Base-by-base conservation (phyloP, 73 alveolate species). In the Paramecium sexaurelia region DNA sequence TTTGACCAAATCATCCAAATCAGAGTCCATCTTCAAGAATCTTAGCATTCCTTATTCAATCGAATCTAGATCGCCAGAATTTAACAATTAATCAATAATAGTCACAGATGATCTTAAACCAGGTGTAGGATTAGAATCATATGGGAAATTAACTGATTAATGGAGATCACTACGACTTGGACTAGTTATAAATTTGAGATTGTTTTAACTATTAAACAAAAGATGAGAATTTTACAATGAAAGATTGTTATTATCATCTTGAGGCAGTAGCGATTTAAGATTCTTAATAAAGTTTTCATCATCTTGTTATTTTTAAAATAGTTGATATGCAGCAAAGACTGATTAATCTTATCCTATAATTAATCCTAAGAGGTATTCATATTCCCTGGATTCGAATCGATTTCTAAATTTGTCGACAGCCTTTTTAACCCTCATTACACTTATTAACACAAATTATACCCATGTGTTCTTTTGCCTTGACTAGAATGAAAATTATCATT, bases 391-490 rank as follows among this genome's bases (percentile, higher is more conserved):
- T 43, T 36, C 90, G n/a, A 78, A 78, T 22, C 55, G 43, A 78
- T 41, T 39, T 39, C 55, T 78, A 24, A 78, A 36, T 41, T 78
- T 78, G 17, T 78, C 90, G 0, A 78, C 68, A 41, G 90, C 90
- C 75, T 78, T 78, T 39, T 78, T 78, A 2, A 78, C 71, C 55
- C 90, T 39, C 68, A 43, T 78, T 36, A 78, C 90, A 8, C 87
- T 71, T 32, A 71, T 36, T 71, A 71, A 39, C 32, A 32, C 43
- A 27, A 32, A 32, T 71, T 27, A 71, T 71, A 71, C 87, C 90
- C 75, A 78, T 78, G 68, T 17, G 90, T 78, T 22, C 90, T 56
- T 78, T 78, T 78, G 15, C 90, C 90, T 41, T 78, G 22, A 78
- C 75, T 41, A 26, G 90, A 78, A 32, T 78, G 90, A 39, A 78